Evolutionary conservation across 371 early-diverging fungal species (phyloP).

Genomic region (Rhizopus sp.): DNA sequence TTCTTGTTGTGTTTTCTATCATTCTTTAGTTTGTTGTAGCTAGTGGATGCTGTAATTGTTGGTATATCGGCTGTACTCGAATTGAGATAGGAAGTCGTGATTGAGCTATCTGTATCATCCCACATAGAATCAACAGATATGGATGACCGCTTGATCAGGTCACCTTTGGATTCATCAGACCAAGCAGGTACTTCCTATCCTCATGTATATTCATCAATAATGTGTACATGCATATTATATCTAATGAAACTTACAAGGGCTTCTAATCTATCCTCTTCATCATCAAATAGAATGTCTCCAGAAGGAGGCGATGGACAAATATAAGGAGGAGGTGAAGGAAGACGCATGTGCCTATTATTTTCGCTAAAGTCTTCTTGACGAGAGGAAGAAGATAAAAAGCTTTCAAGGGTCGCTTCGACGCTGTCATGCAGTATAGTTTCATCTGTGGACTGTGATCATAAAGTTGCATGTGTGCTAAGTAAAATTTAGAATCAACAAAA

Average conservation of each 20-base stretch:
- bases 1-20: conserved; percentile 33
- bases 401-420: neutral
- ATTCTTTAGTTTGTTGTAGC: conserved; percentile 3
- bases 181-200: conserved; percentile 47
- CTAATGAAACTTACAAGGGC: conserved; percentile 35
- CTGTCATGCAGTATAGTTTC: conserved; percentile 31
- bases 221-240: neutral
- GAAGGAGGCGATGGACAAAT: neutral
- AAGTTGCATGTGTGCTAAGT: conserved; percentile 44
- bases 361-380: neutral
- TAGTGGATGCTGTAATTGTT: neutral
- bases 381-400: neutral
- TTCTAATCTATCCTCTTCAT: conserved; percentile 40
- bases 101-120: conserved; percentile 46
- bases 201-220: neutral
- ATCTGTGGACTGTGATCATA: conserved; percentile 48
- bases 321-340: neutral
- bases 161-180: conserved; percentile 35
- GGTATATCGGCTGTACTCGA: conserved; percentile 44
- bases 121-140: conserved; percentile 44
- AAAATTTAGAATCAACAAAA: conserved; percentile 43
- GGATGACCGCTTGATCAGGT: conserved; percentile 36
- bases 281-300: neutral
- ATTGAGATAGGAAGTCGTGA: conserved; percentile 33
- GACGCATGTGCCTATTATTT: neutral